phyloP scores from a whole-genome alignment of 140 eudicot species.

The Cichorium intybus region DNA sequence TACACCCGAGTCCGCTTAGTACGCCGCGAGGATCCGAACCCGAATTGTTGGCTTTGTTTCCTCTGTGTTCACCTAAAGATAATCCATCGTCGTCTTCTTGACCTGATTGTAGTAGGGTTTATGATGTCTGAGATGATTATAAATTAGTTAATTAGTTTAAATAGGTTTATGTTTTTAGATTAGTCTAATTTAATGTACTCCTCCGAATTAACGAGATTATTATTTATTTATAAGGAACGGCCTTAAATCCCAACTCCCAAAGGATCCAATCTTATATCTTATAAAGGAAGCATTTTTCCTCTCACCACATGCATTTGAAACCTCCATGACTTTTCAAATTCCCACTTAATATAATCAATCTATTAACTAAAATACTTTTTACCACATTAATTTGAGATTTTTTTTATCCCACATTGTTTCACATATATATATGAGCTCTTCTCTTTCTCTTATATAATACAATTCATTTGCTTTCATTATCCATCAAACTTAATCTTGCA shows the following conservation, averaged over 20 bases:
- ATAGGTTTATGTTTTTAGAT: slow-evolving; percentile 13
- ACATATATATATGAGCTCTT: too few relatives aligned
- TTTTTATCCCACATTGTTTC: too few relatives aligned
- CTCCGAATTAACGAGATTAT: not conserved
- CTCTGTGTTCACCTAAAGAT: slow-evolving; percentile 50
- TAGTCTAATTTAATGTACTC: slow-evolving; percentile 6
- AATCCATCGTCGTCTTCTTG: slow-evolving; percentile 4
- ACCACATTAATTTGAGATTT: too few relatives aligned
- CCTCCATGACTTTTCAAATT: too few relatives aligned
- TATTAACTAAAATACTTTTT: too few relatives aligned
- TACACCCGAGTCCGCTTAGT: slow-evolving; percentile 52
- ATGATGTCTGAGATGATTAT: slow-evolving; percentile 3
- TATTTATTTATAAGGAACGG: not conserved
- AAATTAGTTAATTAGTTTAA: slow-evolving; percentile 12
- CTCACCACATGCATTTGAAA: too few relatives aligned
- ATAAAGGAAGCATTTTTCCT: too few relatives aligned
- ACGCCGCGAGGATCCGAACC: slow-evolving; percentile 65
- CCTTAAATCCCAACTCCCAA: not conserved
- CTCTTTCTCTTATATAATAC: too few relatives aligned
- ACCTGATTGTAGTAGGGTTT: not conserved
- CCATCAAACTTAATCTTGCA: too few relatives aligned
- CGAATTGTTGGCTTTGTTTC: slow-evolving; percentile 60
- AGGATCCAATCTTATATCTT: too few relatives aligned
- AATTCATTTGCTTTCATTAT: too few relatives aligned
- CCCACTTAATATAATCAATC: too few relatives aligned